These are phyloP conservation scores for Fusarium veterinarium DNA, from an alignment of 2,329 filamentous ascomycete species.

Conservation along the genomic window DNA sequence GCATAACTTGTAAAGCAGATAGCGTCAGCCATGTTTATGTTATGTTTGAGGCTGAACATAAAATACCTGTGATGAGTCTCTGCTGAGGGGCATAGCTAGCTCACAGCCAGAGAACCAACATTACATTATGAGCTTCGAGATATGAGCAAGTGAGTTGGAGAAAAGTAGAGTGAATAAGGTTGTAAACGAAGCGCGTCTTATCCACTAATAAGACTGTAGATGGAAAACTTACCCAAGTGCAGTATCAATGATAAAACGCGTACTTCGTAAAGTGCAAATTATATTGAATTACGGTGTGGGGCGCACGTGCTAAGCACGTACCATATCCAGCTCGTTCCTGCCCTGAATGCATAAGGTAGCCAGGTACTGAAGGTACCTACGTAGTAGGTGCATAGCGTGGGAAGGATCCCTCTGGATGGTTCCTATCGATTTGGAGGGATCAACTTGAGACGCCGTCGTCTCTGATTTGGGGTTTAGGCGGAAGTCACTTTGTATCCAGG, in stretches of 20 bases:
- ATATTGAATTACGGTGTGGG: constrained; percentile 17
- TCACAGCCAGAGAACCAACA: neutral
- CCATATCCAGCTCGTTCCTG: constrained; percentile 21
- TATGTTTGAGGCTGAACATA: neutral
- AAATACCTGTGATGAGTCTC: neutral
- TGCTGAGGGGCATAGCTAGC: neutral
- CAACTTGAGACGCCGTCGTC: constrained; percentile 32
- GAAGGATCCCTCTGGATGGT: constrained; percentile 16
- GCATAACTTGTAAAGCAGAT: constrained; percentile 1
- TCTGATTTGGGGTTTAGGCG: constrained; percentile 32
- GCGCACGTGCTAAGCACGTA: constrained; percentile 25
- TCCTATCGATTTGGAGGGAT: constrained; percentile 20
- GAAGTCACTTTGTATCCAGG: constrained; percentile 10
- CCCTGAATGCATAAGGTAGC: neutral
- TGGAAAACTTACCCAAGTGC: neutral
- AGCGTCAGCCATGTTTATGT: constrained; percentile 2
- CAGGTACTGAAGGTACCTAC: neutral
- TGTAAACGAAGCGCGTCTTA: neutral
- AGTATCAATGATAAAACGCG: constrained; percentile 12
- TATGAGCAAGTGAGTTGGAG: neutral
- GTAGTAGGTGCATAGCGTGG: neutral
- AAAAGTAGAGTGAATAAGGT: constrained; percentile 8
- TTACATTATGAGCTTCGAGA: neutral
- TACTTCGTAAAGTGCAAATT: constrained; percentile 3
- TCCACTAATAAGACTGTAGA: neutral